Conservation (phyloP, 2,329 filamentous ascomycete genomes). For the Botrytis deweyae region DNA sequence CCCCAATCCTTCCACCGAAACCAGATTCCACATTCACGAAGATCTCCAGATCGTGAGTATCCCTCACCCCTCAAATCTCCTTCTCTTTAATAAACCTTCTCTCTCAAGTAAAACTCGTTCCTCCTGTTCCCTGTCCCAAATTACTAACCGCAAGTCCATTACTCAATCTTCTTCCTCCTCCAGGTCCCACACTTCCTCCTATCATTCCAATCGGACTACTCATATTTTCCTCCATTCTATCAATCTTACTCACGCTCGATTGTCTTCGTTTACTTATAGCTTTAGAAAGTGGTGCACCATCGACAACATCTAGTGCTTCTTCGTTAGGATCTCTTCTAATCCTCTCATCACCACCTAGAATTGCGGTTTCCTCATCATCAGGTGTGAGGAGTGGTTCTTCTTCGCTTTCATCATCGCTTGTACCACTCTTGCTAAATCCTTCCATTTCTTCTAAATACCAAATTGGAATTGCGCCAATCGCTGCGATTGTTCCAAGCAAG, state of each 20-base stretch:
- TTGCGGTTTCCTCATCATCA: slow-evolving; percentile 27
- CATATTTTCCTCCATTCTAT: slow-evolving; percentile 28
- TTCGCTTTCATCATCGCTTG: slow-evolving; percentile 39
- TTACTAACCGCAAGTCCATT: slow-evolving; percentile 39
- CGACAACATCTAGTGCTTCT: slow-evolving; percentile 30
- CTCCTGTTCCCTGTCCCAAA: slow-evolving; percentile 37
- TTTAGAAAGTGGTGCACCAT: slow-evolving; percentile 24
- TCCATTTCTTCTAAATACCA: slow-evolving; percentile 74
- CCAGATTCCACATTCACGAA: rapidly evolving
- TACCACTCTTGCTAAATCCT: slow-evolving; percentile 53
- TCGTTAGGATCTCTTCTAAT: slow-evolving; percentile 28
- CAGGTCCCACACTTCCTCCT: slow-evolving; percentile 36
- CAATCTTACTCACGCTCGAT: neutral
- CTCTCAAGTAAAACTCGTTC: slow-evolving; percentile 35
- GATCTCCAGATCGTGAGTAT: neutral
- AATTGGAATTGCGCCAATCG: slow-evolving; percentile 67
- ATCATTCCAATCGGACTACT: slow-evolving; percentile 36
- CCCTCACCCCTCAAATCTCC: neutral
- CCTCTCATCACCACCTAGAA: slow-evolving; percentile 30
- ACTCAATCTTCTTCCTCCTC: slow-evolving; percentile 37
- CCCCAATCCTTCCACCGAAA: too few relatives aligned
- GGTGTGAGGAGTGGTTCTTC: slow-evolving; percentile 26
- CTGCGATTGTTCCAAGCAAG: slow-evolving; percentile 63
- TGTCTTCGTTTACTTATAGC: neutral
- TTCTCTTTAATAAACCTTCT: neutral